Conservation (phyloP, 2,329 filamentous ascomycete genomes). For the Myriosclerotinia curreyana region DNA sequence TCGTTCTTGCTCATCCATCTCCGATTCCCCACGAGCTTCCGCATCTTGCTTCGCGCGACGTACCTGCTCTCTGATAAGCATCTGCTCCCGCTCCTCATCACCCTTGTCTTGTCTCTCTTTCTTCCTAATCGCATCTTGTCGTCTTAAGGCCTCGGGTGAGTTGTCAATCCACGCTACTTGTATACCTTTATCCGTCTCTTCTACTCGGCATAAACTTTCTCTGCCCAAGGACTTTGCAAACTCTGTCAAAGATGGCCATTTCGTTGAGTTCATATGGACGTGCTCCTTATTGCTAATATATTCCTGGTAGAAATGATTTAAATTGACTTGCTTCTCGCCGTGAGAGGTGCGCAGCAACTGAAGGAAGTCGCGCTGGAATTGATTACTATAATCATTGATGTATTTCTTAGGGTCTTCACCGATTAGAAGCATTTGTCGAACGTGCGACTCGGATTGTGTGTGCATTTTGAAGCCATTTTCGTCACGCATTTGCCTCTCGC, state of each 20-base stretch:
- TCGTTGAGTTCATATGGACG: conserved; percentile 90
- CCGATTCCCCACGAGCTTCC: conserved; percentile 45
- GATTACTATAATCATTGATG: conserved; percentile 76
- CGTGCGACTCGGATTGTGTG: conserved; percentile 82
- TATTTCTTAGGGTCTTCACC: conserved; percentile 83
- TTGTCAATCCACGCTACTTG: conserved; percentile 91
- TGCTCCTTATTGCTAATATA: conserved; percentile 88
- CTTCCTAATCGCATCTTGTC: conserved; percentile 75
- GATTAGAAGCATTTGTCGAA: conserved; percentile 83
- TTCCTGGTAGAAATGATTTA: conserved; percentile 94
- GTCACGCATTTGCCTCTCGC: conserved; percentile 73
- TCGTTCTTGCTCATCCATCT: conserved; percentile 45
- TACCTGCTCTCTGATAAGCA: conserved; percentile 80
- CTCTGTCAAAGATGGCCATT: conserved; percentile 83
- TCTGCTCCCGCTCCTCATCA: conserved; percentile 85
- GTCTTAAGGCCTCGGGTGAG: conserved; percentile 75
- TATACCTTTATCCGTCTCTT: conserved; percentile 84
- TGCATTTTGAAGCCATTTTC: conserved; percentile 93
- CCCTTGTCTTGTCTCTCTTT: conserved; percentile 87
- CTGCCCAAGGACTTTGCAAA: conserved; percentile 83
- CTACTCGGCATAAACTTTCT: conserved; percentile 84
- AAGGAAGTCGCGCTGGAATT: conserved; percentile 80
- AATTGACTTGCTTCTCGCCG: conserved; percentile 82
- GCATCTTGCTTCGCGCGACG: conserved; percentile 65
- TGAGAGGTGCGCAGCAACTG: conserved; percentile 76